A percentile compares a stretch with the other conserved stretches of the same genome.
These are phyloP conservation scores for Debaryomyces psychrophilus DNA, from an alignment of 1,139 yeast species.

Conservation along the genomic window DNA sequence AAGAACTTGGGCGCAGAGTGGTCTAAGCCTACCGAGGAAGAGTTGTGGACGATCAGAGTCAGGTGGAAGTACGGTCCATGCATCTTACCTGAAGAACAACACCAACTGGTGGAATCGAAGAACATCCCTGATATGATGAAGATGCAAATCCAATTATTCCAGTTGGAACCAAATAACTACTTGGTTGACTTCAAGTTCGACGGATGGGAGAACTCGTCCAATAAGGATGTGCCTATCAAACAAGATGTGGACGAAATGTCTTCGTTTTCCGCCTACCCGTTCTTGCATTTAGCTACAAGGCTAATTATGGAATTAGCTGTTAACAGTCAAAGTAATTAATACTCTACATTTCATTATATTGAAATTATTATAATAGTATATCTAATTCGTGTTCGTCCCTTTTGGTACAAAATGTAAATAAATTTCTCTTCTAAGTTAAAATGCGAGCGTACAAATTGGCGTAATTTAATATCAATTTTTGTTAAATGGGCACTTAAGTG, in stretches of 20 bases:
- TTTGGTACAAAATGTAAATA: conserved; percentile 17
- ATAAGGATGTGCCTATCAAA: conserved; percentile 17
- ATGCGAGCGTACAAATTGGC: conserved; percentile 13
- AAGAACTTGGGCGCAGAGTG: conserved; percentile 96
- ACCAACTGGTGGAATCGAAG: conserved; percentile 19
- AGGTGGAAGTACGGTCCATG: conserved; percentile 81
- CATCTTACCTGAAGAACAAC: conserved; percentile 24
- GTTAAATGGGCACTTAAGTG: not conserved
- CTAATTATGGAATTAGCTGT: conserved; percentile 97
- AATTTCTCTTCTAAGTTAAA: conserved; percentile 15
- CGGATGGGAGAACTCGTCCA: conserved; percentile 74
- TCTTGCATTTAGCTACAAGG: conserved; percentile 87
- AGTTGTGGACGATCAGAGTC: conserved; percentile 95
- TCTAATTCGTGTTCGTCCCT: conserved; percentile 15
- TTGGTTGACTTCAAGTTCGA: conserved; percentile 96
- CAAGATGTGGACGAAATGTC: conserved; percentile 70
- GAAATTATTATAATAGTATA: conserved; percentile 1
- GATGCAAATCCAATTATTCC: conserved; percentile 96
- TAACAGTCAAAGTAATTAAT: conserved; percentile 46
- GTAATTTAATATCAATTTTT: conserved; percentile 4
- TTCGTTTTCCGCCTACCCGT: conserved; percentile 92
- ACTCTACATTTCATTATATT: not conserved
- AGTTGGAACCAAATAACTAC: conserved; percentile 92
- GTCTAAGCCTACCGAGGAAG: conserved; percentile 93
- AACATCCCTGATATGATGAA: conserved; percentile 80